phyloP scores from a whole-genome alignment of 768 basidiomycete species.

The Agrocybe pediades region DNA sequence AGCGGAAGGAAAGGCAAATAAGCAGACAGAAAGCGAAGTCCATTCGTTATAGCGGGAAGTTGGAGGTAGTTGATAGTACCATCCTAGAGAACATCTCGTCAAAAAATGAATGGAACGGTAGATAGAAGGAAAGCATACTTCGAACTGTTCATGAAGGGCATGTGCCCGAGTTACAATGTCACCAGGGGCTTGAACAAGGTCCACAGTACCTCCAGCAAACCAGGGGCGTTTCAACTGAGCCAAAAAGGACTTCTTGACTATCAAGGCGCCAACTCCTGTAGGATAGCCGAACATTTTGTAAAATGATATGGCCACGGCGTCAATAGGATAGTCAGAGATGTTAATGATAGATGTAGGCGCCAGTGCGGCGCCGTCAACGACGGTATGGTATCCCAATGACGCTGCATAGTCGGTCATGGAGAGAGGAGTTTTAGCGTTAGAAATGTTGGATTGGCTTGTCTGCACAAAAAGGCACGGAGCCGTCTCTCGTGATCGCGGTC shows the following conservation, averaged over 20 bases:
- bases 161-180: slow-evolving; percentile 59
- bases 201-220: slow-evolving; percentile 85
- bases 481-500: slow-evolving; percentile 43
- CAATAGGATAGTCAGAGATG: slow-evolving; percentile 65
- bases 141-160: slow-evolving; percentile 72
- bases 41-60: slow-evolving; percentile 77
- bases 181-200: slow-evolving; percentile 84
- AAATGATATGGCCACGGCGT: slow-evolving; percentile 83
- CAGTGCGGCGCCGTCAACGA: slow-evolving; percentile 84
- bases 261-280: slow-evolving; percentile 79
- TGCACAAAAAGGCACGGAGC: slow-evolving; percentile 69
- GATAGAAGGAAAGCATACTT: slow-evolving; percentile 45
- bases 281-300: slow-evolving; percentile 93
- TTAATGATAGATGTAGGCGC: slow-evolving; percentile 73
- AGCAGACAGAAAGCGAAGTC: slow-evolving; percentile 73
- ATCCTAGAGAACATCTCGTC: slow-evolving; percentile 47
- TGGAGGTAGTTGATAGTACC: slow-evolving; percentile 84
- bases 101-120: not conserved
- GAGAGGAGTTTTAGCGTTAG: slow-evolving; percentile 72
- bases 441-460: slow-evolving; percentile 82
- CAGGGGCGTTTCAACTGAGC: slow-evolving; percentile 66
- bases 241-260: slow-evolving; percentile 73
- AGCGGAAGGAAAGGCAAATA: slow-evolving; percentile 81
- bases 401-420: slow-evolving; percentile 65
- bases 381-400: slow-evolving; percentile 68